Base-by-base conservation (phyloP, 2,329 filamentous ascomycete genomes). In the Ceratocystis colombiana region DNA sequence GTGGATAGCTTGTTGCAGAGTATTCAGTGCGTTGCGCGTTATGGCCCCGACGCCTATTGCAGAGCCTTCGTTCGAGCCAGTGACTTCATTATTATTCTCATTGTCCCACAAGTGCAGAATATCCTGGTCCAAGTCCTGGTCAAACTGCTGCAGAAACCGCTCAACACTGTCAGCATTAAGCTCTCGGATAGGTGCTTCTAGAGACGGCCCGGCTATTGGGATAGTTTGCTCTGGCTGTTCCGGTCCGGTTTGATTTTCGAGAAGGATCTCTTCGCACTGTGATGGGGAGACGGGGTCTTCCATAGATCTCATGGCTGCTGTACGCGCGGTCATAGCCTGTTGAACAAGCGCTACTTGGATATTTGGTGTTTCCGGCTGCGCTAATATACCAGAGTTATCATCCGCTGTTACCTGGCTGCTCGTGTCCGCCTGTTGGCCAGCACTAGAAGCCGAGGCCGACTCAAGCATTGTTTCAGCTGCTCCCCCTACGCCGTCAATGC, bases 101-200 rank as follows among this genome's bases (percentile, higher is more conserved):
- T 77, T 77, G 12, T 76, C 79, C 82, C 84, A 86, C 62, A 87
- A 79, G 37, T 80, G 79, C 37, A 86, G 71, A 67, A 86, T 80
- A 66, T 84, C 83, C 7, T 79, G 78, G 20, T 82, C 79, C 0
- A 80, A 80, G 17, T 83, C 80, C 7, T 76, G 76, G 10, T 78
- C 73, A 6, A 72, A 66, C 22, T 68, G 66, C 41, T 66, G 64
- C n/a, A 68, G 53, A 44, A 68, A 68, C 20, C 66, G 59, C 17
- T 68, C 66, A 10, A 68, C 66, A 50, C 64, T 66, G n/a, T 68
- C 66, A 12, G 64, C 66, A 48, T 68, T 64, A 7, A 68, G 64
- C 53, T 68, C 64, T 46, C 65, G 64, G 44, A 68, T 68, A n/a
- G 48, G 66, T 61, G 64, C 1, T 44, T 64, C 22, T 1, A 53